Base-by-base conservation (phyloP, 2,329 filamentous ascomycete species). In the Claviceps paspali region DNA sequence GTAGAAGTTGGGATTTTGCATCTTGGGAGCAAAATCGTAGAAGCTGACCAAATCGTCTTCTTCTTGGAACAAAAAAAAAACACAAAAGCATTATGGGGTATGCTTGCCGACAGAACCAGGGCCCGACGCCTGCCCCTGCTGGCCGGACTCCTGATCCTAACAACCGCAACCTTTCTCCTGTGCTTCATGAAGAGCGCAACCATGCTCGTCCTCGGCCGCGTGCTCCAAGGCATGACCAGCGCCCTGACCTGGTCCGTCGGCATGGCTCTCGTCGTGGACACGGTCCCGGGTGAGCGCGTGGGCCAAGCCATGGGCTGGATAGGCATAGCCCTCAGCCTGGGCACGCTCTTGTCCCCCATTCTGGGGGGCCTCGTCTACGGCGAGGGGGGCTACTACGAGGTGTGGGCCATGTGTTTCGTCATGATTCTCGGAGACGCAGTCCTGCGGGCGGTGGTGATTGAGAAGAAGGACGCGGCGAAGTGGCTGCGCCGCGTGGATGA, bases 201-300 rank as follows among this genome's bases (percentile, higher is more conserved):
- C 28, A 56, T 57, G 42, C 46, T 59, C 14, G 44, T 59, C 36
- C 38, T 52, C 24, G 55, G 54, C 7, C 49, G 55, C 27, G 45
- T 49, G 18, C 41, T 58, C 11, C 55, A 59, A 37, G 55, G 55
- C 28, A 41, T 53, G 34, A 54, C 55, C 3, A 52, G 52, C 5
- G 49, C 52, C 21, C 40, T 59, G 17, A 58, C 54, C 5, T 59
- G 55, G 55, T 57, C 54, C 12, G 55, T 59, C 18, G 55, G 55
- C 3, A 45, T 59, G 19, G 55, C 55, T 8, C 50, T 59, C 6
- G 51, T 58, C 33, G 51, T 57, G 18, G 55, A 59, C 31, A 52
- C 52, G 3, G 54, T 56, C 6, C 49, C 55, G 23, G 44, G 41
- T 7, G 51, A 49, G 5, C 48, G 52, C 19, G 38, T 58, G 12